These are phyloP conservation scores for Gynostemma pentaphyllum DNA, from an alignment of 306 rosid species.

Conservation along the genomic window DNA sequence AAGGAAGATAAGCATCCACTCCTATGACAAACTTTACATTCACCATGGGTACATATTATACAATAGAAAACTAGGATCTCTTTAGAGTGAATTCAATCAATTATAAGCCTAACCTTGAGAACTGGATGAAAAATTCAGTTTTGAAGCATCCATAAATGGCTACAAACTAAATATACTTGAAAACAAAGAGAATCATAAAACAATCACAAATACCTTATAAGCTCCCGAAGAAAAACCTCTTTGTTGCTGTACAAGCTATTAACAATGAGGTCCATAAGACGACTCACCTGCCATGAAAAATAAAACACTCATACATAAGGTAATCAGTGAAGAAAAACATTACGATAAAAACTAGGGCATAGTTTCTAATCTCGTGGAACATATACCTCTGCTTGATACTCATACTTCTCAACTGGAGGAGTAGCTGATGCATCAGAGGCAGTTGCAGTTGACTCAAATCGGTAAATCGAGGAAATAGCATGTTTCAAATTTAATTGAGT, in stretches of 20 bases:
- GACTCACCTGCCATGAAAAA: conserved; percentile 57
- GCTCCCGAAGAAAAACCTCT: conserved; percentile 94
- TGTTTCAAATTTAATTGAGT: conserved; percentile 20
- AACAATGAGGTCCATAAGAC: conserved; percentile 97
- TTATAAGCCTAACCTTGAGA: not conserved
- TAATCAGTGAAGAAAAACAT: not conserved
- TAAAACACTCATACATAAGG: not conserved
- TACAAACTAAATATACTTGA: not conserved
- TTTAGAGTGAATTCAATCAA: not conserved
- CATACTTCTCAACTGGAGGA: conserved; percentile 51
- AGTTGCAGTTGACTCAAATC: conserved; percentile 69
- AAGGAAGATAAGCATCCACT: not conserved
- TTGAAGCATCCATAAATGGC: not conserved
- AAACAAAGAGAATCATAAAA: not conserved
- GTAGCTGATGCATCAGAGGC: conserved; percentile 53
- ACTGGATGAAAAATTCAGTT: not conserved
- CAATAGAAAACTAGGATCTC: not conserved
- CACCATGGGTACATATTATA: not conserved
- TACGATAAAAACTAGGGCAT: not conserved
- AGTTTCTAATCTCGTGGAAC: not conserved
- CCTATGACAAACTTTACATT: not conserved
- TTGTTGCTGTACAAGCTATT: conserved; percentile 95
- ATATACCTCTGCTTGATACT: conserved; percentile 95
- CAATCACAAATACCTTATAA: conserved; percentile 50
- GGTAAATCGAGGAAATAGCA: conserved; percentile 27